phyloP scores from a whole-genome alignment of 805 yeast species.

The Candida nanaspora region DNA sequence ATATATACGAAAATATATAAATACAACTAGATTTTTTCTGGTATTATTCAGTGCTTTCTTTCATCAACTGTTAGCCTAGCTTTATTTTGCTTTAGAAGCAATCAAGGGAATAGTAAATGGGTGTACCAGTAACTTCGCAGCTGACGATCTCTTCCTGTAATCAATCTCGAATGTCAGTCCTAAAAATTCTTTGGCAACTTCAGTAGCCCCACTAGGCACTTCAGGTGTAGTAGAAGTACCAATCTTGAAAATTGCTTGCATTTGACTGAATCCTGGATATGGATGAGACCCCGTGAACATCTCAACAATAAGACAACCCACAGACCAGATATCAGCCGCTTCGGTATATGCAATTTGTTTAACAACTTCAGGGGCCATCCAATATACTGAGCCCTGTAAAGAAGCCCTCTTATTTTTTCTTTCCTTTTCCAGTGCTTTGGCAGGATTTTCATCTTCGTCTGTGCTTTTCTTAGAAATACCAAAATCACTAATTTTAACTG shows the following conservation, averaged over 20 bases:
- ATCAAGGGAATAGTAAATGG: constrained; percentile 48
- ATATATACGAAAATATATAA: too few species aligned
- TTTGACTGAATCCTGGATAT: constrained; percentile 87
- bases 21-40: too few species aligned
- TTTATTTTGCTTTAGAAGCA: constrained; percentile 26
- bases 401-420: constrained; percentile 59
- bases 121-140: constrained; percentile 60
- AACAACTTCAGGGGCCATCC: constrained; percentile 99
- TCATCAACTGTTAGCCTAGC: too few species aligned
- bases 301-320: constrained; percentile 89
- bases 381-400: constrained; percentile 88
- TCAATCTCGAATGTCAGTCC: constrained; percentile 66
- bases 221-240: constrained; percentile 82
- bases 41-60: too few species aligned
- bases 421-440: constrained; percentile 37
- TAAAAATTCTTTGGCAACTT: constrained; percentile 62
- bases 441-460: constrained; percentile 18
- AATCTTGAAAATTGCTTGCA: constrained; percentile 94
- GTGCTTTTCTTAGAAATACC: constrained; percentile 50
- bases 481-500: constrained; percentile 59
- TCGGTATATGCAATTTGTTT: constrained; percentile 86
- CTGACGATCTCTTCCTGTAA: constrained; percentile 65
- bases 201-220: constrained; percentile 67
- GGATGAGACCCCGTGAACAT: constrained; percentile 97
- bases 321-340: constrained; percentile 95